Conservation (phyloP, 2,329 filamentous ascomycete species). For the Ascochyta clinopodiicola region DNA sequence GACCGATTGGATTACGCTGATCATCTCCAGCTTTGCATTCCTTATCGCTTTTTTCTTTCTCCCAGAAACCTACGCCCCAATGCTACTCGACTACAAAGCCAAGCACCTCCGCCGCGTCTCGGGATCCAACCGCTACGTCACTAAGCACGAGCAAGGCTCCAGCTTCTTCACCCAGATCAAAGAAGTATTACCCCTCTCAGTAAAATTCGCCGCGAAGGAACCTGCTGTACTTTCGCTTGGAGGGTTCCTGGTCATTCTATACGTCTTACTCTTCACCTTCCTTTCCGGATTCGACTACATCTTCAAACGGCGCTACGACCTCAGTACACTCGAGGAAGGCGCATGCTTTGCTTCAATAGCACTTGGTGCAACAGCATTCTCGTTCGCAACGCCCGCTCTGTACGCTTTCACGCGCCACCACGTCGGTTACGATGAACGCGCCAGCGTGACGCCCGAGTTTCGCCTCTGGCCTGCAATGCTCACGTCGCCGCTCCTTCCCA, state of each 20-base stretch:
- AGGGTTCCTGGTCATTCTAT: slow-evolving; percentile 8
- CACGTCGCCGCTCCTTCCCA: slow-evolving; percentile 74
- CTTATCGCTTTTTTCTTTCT: slow-evolving; percentile 43
- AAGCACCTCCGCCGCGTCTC: slow-evolving; percentile 35
- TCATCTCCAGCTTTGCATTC: slow-evolving; percentile 13
- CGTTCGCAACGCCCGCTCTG: neutral
- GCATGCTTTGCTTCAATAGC: slow-evolving; percentile 14
- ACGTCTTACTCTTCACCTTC: slow-evolving; percentile 15
- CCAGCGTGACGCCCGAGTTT: slow-evolving; percentile 68
- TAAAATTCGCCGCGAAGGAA: neutral
- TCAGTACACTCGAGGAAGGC: slow-evolving; percentile 4
- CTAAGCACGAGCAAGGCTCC: slow-evolving; percentile 25
- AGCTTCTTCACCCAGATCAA: neutral
- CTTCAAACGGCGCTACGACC: slow-evolving; percentile 8
- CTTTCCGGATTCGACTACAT: slow-evolving; percentile 15
- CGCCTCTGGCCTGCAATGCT: slow-evolving; percentile 69
- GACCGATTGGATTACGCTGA: slow-evolving; percentile 12
- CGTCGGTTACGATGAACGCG: neutral
- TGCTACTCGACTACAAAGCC: slow-evolving; percentile 42
- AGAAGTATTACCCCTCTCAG: neutral
- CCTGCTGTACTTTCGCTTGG: slow-evolving; percentile 3
- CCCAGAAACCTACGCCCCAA: slow-evolving; percentile 58
- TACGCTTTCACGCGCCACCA: slow-evolving; percentile 1
- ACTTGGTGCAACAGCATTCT: slow-evolving; percentile 4
- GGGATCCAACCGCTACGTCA: slow-evolving; percentile 49